A percentile compares a stretch with the other conserved stretches of the same genome.
Conservation (phyloP, 805 yeast species). For the Citeromyces nyonsensis region DNA sequence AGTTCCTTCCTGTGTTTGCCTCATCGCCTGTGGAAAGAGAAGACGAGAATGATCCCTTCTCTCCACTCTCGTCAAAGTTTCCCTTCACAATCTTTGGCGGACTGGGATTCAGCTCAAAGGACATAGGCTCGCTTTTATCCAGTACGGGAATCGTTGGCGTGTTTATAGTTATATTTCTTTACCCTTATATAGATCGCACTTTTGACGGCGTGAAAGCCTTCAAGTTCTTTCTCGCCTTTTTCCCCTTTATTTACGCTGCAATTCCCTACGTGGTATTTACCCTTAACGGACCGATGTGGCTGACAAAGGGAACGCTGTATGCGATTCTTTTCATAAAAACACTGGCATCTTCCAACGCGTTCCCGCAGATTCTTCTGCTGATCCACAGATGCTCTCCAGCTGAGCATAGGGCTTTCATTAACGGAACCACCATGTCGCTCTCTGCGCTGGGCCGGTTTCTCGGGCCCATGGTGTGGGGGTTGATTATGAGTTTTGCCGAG, state of each 20-base stretch:
- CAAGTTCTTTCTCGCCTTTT: constrained; percentile 19
- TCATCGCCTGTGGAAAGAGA: constrained; percentile 12
- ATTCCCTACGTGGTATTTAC: constrained; percentile 33
- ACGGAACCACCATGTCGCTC: constrained; percentile 38
- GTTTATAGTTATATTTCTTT: constrained; percentile 28
- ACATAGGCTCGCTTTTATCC: constrained; percentile 35
- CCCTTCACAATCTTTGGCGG: constrained; percentile 39
- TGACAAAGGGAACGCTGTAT: constrained; percentile 9
- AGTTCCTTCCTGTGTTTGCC: constrained; percentile 38
- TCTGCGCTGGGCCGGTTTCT: constrained; percentile 38
- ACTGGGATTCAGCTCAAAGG: constrained; percentile 25
- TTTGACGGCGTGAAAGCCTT: constrained; percentile 29
- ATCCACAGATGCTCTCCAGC: constrained; percentile 39
- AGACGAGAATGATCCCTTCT: not conserved
- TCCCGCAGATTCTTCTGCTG: constrained; percentile 36
- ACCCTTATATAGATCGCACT: constrained; percentile 33
- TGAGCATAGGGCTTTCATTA: constrained; percentile 40
- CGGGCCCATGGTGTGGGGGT: constrained; percentile 45
- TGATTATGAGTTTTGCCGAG: constrained; percentile 5
- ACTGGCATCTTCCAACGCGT: constrained; percentile 26
- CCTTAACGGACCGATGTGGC: constrained; percentile 9
- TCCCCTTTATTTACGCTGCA: constrained; percentile 26
- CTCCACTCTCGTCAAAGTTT: constrained; percentile 20
- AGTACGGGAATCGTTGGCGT: constrained; percentile 38
- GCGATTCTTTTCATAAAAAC: constrained; percentile 9